These are phyloP conservation scores for Collariella sp. DNA, from an alignment of 495 filamentous ascomycete genomes.

Conservation along the genomic window DNA sequence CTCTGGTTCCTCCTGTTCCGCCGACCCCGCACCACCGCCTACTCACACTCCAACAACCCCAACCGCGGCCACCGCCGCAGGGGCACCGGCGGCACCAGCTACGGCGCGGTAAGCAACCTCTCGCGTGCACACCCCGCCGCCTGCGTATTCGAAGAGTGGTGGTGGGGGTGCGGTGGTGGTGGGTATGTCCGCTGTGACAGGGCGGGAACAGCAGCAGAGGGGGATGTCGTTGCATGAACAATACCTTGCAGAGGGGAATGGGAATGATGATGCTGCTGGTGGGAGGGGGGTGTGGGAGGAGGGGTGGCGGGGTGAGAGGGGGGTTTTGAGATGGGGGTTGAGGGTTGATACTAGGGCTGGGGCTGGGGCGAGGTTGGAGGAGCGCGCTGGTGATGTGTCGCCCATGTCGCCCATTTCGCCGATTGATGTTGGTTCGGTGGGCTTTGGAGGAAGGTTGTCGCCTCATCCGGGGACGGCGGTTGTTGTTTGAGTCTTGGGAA, in stretches of 20 bases:
- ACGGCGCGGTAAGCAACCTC: background rate
- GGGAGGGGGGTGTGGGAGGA: background rate
- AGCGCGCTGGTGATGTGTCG: background rate
- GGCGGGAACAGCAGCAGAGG: no score
- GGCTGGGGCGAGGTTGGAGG: background rate
- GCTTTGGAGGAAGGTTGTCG: background rate
- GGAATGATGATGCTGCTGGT: no score
- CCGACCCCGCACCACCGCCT: background rate
- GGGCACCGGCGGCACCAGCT: background rate
- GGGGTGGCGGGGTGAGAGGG: background rate
- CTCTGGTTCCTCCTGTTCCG: constrained; percentile 8
- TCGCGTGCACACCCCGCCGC: background rate
- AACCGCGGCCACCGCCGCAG: background rate
- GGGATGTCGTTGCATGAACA: background rate
- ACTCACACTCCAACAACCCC: background rate
- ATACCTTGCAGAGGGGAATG: background rate
- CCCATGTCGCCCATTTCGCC: background rate
- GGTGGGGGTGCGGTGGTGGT: background rate
- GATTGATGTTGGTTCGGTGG: background rate
- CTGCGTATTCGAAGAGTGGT: background rate
- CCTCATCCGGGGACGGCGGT: constrained; percentile 3
- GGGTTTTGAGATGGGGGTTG: background rate
- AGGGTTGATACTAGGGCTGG: background rate
- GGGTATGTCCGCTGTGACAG: background rate
- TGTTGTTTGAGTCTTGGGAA: background rate